Evolutionary conservation across 768 basidiomycete species (phyloP).

Genomic region (Suillus ampliporus): DNA sequence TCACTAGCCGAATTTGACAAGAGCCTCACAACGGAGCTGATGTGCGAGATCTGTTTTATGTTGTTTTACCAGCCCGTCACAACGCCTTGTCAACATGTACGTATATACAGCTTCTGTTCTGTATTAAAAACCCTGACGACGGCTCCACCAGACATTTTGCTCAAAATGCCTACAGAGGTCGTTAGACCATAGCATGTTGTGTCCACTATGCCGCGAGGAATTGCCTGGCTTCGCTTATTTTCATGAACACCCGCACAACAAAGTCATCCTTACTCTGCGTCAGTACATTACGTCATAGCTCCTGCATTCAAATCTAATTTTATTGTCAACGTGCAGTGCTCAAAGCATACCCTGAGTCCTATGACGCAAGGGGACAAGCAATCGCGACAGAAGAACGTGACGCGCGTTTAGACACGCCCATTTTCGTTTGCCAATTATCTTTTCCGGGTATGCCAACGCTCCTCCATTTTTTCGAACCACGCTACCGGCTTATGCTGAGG

Average conservation of each 20-base stretch:
- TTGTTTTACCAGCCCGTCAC: slow-evolving; percentile 88
- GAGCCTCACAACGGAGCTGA: slow-evolving; percentile 68
- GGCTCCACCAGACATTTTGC: slow-evolving; percentile 79
- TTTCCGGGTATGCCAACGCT: slow-evolving; percentile 92
- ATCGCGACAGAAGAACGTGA: slow-evolving; percentile 80
- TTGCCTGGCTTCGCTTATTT: slow-evolving; percentile 81
- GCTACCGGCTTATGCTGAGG: slow-evolving; percentile 95
- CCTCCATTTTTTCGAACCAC: slow-evolving; percentile 93
- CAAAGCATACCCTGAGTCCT: slow-evolving; percentile 67
- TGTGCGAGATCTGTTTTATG: slow-evolving; percentile 91
- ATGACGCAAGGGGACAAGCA: slow-evolving; percentile 66
- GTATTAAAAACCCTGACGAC: slow-evolving; percentile 12
- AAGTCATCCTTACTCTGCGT: slow-evolving; percentile 74
- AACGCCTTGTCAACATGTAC: slow-evolving; percentile 93
- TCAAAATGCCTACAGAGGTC: slow-evolving; percentile 87
- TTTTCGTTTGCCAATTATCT: slow-evolving; percentile 88
- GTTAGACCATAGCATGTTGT: slow-evolving; percentile 81
- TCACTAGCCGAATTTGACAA: slow-evolving; percentile 56
- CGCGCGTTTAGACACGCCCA: slow-evolving; percentile 82
- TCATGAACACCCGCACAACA: slow-evolving; percentile 80
- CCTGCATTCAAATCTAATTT: slow-evolving; percentile 16
- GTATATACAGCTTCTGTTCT: slow-evolving; percentile 34
- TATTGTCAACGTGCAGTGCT: slow-evolving; percentile 51
- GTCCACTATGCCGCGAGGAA: slow-evolving; percentile 85
- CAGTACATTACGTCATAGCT: slow-evolving; percentile 31